These are phyloP conservation scores for Thraustotheca clavata DNA, from an alignment of 352 stramenopile species.

Conservation along the genomic window DNA sequence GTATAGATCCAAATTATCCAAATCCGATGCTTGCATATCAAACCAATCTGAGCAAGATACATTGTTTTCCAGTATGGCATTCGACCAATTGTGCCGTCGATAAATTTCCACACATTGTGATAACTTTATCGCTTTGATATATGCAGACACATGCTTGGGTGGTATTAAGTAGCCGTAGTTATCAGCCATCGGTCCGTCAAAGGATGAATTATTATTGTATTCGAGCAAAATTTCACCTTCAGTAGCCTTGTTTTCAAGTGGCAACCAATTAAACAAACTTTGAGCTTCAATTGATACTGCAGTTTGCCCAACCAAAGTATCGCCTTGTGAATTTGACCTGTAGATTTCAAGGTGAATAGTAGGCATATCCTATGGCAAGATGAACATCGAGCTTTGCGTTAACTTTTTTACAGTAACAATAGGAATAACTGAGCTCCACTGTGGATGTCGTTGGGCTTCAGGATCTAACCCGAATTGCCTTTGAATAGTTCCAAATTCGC, in stretches of 20 bases:
- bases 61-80: too few relatives aligned
- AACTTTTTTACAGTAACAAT: not conserved
- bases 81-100: not conserved
- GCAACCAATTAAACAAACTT: not conserved
- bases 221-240: not conserved
- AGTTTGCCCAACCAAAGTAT: too few relatives aligned
- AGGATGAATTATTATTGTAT: not conserved
- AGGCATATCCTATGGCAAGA: too few relatives aligned
- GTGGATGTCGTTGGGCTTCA: conserved; percentile 6
- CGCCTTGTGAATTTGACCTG: too few relatives aligned
- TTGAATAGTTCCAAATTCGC: not conserved
- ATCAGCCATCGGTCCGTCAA: not conserved
- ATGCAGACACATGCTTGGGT: not conserved
- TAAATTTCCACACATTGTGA: not conserved
- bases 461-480: not conserved
- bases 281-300: too few relatives aligned
- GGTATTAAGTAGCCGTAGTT: not conserved
- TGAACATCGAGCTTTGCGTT: too few relatives aligned
- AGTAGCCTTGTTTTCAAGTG: not conserved
- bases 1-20: too few relatives aligned
- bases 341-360: too few relatives aligned
- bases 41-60: too few relatives aligned
- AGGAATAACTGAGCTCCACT: not conserved
- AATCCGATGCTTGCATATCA: too few relatives aligned
- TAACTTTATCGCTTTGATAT: not conserved